Percentiles rank a stretch among this genome's conserved stretches.
These are phyloP conservation scores for Blastobotrys proliferans DNA, from an alignment of 1,139 yeast genomes.

Conservation along the genomic window DNA sequence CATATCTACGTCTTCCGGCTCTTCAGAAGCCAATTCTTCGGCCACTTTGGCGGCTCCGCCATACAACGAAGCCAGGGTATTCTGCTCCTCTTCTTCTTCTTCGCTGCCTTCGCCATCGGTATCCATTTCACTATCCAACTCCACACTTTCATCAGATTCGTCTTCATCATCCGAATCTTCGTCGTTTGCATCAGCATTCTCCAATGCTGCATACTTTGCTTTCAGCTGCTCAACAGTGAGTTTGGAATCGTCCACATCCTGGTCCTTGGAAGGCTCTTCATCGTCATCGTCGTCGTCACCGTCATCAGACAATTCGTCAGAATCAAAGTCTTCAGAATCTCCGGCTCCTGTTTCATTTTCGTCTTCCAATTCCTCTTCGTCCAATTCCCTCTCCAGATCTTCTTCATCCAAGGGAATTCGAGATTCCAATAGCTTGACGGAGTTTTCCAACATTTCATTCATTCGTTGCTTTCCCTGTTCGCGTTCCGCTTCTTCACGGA, in stretches of 20 bases:
- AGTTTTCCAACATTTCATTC: slow-evolving; percentile 84
- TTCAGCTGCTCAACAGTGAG: slow-evolving; percentile 63
- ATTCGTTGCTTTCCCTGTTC: slow-evolving; percentile 84
- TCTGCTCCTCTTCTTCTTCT: slow-evolving; percentile 18
- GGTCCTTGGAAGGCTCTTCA: slow-evolving; percentile 19
- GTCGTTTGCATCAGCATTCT: slow-evolving; percentile 26
- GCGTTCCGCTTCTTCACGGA: slow-evolving; percentile 47
- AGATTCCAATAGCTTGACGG: slow-evolving; percentile 85
- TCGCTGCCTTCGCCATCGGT: slow-evolving; percentile 23
- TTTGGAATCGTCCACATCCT: slow-evolving; percentile 43
- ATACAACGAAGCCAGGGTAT: slow-evolving; percentile 15
- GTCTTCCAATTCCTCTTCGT: slow-evolving; percentile 27
- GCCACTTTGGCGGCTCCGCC: slow-evolving; percentile 16
- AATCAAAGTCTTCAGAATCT: slow-evolving; percentile 24
- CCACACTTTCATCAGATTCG: slow-evolving; percentile 23
- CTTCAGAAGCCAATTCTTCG: slow-evolving; percentile 23
- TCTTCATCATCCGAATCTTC: slow-evolving; percentile 19
- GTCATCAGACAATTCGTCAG: slow-evolving; percentile 25
- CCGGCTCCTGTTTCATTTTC: slow-evolving; percentile 23
- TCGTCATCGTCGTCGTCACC: slow-evolving; percentile 37
- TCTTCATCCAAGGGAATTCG: slow-evolving; percentile 50
- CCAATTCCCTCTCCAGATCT: slow-evolving; percentile 26
- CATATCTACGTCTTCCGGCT: slow-evolving; percentile 3
- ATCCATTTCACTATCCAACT: slow-evolving; percentile 29
- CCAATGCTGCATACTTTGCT: slow-evolving; percentile 57